Percentiles rank a stretch among this genome's conserved stretches.
These are phyloP conservation scores for Neocatenulostroma microsporum DNA, from an alignment of 2,329 filamentous ascomycete species.

Conservation along the genomic window DNA sequence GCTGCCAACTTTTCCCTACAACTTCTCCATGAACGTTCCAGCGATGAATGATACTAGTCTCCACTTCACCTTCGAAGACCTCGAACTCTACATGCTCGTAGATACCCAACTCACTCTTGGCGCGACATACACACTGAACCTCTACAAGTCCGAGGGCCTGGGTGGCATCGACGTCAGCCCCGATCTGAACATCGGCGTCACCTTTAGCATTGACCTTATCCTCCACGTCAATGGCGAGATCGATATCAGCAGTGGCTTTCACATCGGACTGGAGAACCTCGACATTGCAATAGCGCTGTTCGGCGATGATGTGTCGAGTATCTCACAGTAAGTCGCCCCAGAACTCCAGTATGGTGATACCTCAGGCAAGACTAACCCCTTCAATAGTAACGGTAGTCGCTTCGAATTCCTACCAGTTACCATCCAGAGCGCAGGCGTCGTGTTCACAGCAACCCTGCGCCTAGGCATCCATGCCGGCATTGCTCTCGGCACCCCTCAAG, in stretches of 20 bases:
- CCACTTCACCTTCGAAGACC: too few relatives aligned
- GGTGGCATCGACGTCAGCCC: too few relatives aligned
- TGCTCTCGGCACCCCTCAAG: background rate
- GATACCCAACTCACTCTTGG: too few relatives aligned
- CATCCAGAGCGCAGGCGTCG: too few relatives aligned
- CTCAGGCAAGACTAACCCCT: too few relatives aligned
- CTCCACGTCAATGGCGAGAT: constrained; percentile 42
- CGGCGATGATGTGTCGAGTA: constrained; percentile 40
- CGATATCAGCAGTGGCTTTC: constrained; percentile 48
- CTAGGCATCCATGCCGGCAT: constrained; percentile 41
- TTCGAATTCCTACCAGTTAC: constrained; percentile 53
- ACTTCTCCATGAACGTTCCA: too few relatives aligned
- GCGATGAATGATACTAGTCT: too few relatives aligned
- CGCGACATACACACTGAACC: too few relatives aligned
- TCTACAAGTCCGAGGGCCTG: too few relatives aligned
- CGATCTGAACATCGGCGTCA: too few relatives aligned
- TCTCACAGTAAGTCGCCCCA: constrained; percentile 43
- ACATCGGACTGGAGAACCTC: constrained; percentile 48
- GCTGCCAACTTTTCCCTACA: too few relatives aligned
- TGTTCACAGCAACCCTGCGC: constrained; percentile 43
- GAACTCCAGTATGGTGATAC: background rate
- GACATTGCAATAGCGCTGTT: constrained; percentile 46
- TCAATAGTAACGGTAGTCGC: constrained; percentile 46
- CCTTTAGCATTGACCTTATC: constrained; percentile 50
- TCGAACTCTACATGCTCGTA: too few relatives aligned